Evolutionary conservation across 345 rosid genomes (phyloP).

Genomic region (Citrus sp.): DNA sequence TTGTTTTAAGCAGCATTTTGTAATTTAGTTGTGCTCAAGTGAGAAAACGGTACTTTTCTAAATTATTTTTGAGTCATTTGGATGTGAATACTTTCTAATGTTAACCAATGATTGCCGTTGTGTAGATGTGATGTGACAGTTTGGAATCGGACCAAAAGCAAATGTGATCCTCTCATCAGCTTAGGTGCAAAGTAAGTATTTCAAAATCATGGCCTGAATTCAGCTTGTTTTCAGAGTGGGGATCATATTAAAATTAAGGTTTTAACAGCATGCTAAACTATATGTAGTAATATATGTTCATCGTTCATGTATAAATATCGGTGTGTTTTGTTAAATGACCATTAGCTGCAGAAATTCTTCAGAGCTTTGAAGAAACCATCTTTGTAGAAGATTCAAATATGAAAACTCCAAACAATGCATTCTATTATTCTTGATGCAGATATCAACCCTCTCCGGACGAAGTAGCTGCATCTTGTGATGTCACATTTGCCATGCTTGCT

Average conservation of each 20-base stretch:
- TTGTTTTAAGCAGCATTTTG: not conserved
- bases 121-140: constrained; percentile 81
- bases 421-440: constrained; percentile 31
- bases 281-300: too few species aligned
- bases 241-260: too few species aligned
- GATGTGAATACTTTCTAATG: not conserved
- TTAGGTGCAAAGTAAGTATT: constrained; percentile 82
- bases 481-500: constrained; percentile 91
- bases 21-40: not conserved
- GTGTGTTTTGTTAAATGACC: too few species aligned
- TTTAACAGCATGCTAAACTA: not conserved
- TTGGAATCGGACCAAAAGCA: constrained; percentile 93
- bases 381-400: not conserved
- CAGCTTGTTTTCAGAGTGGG: not conserved
- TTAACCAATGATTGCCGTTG: constrained; percentile 8
- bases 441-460: constrained; percentile 80
- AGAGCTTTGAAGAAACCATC: too few species aligned
- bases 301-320: too few species aligned
- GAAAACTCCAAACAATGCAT: not conserved
- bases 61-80: not conserved
- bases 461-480: constrained; percentile 83
- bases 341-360: too few species aligned
- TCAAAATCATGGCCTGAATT: not conserved
- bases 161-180: constrained; percentile 81
- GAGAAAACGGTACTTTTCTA: not conserved